Evolutionary conservation across 2,329 filamentous ascomycete genomes (phyloP), one percentile per base, ranked within the genome.

Genomic region (Penicillium sp.): DNA sequence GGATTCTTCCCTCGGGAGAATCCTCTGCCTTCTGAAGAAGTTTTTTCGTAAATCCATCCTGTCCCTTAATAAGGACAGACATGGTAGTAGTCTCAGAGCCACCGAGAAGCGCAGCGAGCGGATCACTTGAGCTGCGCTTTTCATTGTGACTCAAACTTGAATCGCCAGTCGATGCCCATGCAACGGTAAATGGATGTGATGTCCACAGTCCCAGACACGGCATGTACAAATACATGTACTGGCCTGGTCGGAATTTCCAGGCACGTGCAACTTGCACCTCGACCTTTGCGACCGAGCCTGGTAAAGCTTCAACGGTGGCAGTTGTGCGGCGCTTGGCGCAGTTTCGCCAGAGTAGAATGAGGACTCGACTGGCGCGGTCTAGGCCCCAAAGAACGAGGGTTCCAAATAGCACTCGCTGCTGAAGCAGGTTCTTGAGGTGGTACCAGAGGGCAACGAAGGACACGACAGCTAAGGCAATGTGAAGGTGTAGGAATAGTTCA

Each of bases 181-280:
- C 76, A 5, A 77, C 72, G 0, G 74, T 77, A 56, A 78, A 78
- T 1, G 75, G 75, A 59, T 78, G 75, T 5, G 75, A 78, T 27
- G 74, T 76, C 75, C 76, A 78, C 35, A 72, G 54, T 0, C 75
- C 74, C 14, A 77, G 48, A 4, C 66, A 69, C 0, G 84, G 84
- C 54, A 86, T 76, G 71, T 85, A 86, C 29, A 82, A 76, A 68
- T 85, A 85, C 25, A 84, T 82, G 65, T 86, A 71, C 76, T 83
- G 64, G 75, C 84, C 44, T 72, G 83, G 62, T 7, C 63, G 66
- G 59, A 74, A 72, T 7, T 55, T 67, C 70, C 70, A 73, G 4
- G 68, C 59, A 6, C 72, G 62, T 6, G 71, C 65, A 23, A 72
- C 62, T 4, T 66, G 63, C 3, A 74, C 65, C 19, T 70, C 69